phyloP scores from a whole-genome alignment of 1,284 basidiomycete genomes.

The Leucoagaricus sp. region DNA sequence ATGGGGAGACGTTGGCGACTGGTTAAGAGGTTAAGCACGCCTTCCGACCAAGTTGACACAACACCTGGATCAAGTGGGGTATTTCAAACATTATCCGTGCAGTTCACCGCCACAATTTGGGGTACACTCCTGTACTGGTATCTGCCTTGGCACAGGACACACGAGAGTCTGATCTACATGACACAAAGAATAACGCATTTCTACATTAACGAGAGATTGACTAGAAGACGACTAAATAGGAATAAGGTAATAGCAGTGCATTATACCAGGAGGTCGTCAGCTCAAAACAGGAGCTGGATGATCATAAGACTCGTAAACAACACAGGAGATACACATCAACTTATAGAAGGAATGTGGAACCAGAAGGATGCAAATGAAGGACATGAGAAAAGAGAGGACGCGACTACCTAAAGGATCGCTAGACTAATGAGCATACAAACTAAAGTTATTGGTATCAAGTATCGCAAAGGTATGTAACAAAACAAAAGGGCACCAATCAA shows the following conservation, averaged over 20 bases:
- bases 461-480: background rate
- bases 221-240: background rate
- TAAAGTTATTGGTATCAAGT: background rate
- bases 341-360: background rate
- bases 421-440: background rate
- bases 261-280: background rate
- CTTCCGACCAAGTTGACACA: too few species aligned
- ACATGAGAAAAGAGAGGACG: background rate
- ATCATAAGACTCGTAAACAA: conserved; percentile 6
- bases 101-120: background rate
- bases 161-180: background rate
- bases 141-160: background rate
- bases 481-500: background rate
- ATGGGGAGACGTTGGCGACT: too few species aligned
- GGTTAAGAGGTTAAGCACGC: too few species aligned
- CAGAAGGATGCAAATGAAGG: background rate
- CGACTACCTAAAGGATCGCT: background rate
- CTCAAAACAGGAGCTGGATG: background rate
- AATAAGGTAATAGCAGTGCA: background rate
- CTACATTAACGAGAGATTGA: background rate
- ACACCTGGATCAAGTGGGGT: conserved; percentile 8
- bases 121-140: background rate
- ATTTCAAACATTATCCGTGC: background rate
- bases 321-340: conserved; percentile 1
- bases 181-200: background rate